Conservation (phyloP, 805 yeast species). For the Kodamaea hsintzibuensis region DNA sequence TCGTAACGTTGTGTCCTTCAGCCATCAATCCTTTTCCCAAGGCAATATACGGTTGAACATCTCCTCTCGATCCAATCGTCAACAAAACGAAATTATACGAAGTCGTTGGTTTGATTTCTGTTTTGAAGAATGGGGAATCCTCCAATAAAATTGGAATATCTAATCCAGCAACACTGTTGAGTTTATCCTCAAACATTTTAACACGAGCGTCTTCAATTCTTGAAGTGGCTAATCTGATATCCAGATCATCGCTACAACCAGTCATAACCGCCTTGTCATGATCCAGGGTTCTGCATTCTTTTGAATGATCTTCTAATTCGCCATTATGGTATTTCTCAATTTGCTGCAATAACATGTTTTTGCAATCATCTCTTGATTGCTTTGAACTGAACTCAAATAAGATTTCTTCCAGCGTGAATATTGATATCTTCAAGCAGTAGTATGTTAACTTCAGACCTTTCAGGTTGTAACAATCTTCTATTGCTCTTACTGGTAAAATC, state of each 20-base stretch:
- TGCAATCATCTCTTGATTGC: constrained; percentile 73
- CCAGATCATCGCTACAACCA: background rate
- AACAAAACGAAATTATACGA: constrained; percentile 63
- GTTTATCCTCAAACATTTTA: constrained; percentile 64
- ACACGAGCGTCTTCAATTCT: constrained; percentile 58
- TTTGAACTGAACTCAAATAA: constrained; percentile 72
- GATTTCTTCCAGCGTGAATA: constrained; percentile 75
- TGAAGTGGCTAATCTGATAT: constrained; percentile 17
- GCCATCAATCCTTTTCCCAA: constrained; percentile 72
- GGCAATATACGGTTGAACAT: constrained; percentile 94
- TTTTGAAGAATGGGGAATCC: constrained; percentile 56
- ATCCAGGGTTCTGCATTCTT: constrained; percentile 4
- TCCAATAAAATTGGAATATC: constrained; percentile 71
- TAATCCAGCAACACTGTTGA: constrained; percentile 58
- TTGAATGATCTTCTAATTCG: background rate
- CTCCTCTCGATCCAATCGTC: constrained; percentile 95
- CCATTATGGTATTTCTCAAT: constrained; percentile 40
- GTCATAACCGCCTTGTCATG: background rate
- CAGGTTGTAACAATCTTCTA: constrained; percentile 69
- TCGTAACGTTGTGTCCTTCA: constrained; percentile 84
- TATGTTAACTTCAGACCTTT: constrained; percentile 68
- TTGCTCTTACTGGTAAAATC: constrained; percentile 75
- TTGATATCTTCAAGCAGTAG: constrained; percentile 66
- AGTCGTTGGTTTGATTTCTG: constrained; percentile 53
- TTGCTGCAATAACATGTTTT: constrained; percentile 49